Evolutionary conservation across 169 alveolate genomes (phyloP), one percentile per base, ranked within the genome.

Genomic region (Plasmodium vivax): DNA sequence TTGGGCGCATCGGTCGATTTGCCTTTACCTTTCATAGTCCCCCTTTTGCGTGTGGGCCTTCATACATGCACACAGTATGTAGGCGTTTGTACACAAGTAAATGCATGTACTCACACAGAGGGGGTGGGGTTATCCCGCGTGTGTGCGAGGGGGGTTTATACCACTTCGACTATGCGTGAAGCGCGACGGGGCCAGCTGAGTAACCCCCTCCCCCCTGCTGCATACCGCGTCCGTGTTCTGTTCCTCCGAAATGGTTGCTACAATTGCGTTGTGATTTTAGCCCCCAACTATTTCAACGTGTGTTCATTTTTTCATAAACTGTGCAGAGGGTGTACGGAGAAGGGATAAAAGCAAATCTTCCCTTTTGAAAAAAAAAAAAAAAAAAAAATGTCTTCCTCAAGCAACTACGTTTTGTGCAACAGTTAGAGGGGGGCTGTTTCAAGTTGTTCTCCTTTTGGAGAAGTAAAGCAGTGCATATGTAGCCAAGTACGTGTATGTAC

Each of bases 11-110:
- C 73, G 36, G 82, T 90, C 4, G 72, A n/a, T 41, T 41, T 80
- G 9, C 54, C 56, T 23, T 80, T 80, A 36, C 58, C 71, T 45
- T 81, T 80, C 87, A 62, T 68, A 80, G 47, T 80, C 14, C 51
- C 32, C 27, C 30, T 77, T 45, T 38, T 8, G 9, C 38, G 34
- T 7, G 14, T 30, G 84, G 58, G 27, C 51, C 32, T n/a, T 77
- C 51, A 83, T 34, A 83, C 9, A 0, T 23, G n/a, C 34, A 36
- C 56, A 81, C 62, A 19, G 34, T 30, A 80, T 38, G 54, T 3
- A 3, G 0, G 9, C 45, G 8, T 38, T 8, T 38, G 8, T 38
- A 8, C 8, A 8, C 45, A 4, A 38, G 45, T 38, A 38, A 38
- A 51, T 51, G 62, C 4, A 51, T 51, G 62, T 12, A 51, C 19